Evolutionary conservation across 2,329 filamentous ascomycete species (phyloP), one percentile per base, ranked within the genome.

Genomic region (Fusarium subtropicale): DNA sequence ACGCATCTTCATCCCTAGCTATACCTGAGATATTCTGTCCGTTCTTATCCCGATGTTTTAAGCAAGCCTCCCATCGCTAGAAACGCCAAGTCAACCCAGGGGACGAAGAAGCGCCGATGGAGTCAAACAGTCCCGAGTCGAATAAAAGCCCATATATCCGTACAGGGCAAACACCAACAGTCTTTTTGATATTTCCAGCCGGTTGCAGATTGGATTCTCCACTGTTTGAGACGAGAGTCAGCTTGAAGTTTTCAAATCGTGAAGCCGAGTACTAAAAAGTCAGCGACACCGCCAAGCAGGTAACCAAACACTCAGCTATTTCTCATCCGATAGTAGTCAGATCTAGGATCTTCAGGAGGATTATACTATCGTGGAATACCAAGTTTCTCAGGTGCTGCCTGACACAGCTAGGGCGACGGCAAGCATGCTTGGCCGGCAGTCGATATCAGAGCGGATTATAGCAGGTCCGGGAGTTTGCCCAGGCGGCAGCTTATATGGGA

Each of bases 151-250:
- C 20, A n/a, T 18, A 13, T 24, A 11, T 3, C 30, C 28, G 5
- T 16, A 12, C 15, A 34, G 31, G 6, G 2, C 10, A 6, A 3
- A n/a, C 5, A n/a, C 1, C 20, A 6, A 5, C 20, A 6, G 3
- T 5, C 16, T 26, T 20, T 7, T 22, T 15, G 12, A 20, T 24
- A 8, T 12, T 7, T 24, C 5, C 15, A 18, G 7, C 10, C 7
- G 8, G 22, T 24, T 26, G 11, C 7, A 24, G 7, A 24, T 15
- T 2, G 24, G 5, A 11, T 18, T n/a, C 12, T n/a, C 20, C 16
- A 15, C 9, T 34, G 22, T 15, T 34, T 10, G 12, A n/a, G 16
- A 15, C n/a, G 20, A 18, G 8, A 6, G 7, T 13, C 5, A 16
- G 9, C 13, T 15, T 4, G 7, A 3, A 10, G 9, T 10, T 50